Base-by-base conservation (phyloP, 441 rosid genomes). In the Flueggea neowawraea region DNA sequence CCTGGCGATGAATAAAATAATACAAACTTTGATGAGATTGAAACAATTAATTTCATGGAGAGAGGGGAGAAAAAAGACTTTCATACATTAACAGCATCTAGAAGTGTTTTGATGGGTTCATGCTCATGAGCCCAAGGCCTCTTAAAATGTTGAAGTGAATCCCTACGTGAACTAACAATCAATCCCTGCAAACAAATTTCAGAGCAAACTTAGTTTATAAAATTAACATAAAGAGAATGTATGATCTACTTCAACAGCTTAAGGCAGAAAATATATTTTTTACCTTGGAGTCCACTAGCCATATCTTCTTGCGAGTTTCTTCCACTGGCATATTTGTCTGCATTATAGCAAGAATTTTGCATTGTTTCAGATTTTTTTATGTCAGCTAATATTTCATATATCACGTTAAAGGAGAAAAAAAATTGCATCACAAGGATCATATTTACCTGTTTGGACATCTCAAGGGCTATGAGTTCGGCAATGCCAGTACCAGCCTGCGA, bases 91-190 rank as follows among this genome's bases (percentile, higher is more conserved):
- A 91, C 96, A 69, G 96, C 92, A 54, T 80, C 80, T 8, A 87
- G 57, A 61, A 91, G 89, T 54, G 75, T 69, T 77, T 75, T 84
- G 58, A 89, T 67, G 33, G 92, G 86, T 68, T 80, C 80, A 58
- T 82, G 89, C 28, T 89, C 89, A 65, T 91, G 97, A 5, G 97
- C 96, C 95, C 94, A 91, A 14, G 95, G 95, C 79, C 82, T 78
- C 85, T 91, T 91, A 77, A 89, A 91, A 56, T 91, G 96, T 63
- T 89, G 97, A 72, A 91, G 89, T 6, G 95, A 82, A 58, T 85
- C 87, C 79, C 69, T 79, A 31, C 97, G 90, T 12, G 92, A 86
- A 59, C 79, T 75, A 62, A 89, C 90, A 45, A 89, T 85, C 69
- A 91, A 70, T 45, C 97, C 97, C 97, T 93, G 77, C 48, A 72